A percentile compares a stretch with the other conserved stretches of the same genome.
Evolutionary conservation across 495 filamentous ascomycete species (phyloP).

Genomic region (Xylaria bambusicola): DNA sequence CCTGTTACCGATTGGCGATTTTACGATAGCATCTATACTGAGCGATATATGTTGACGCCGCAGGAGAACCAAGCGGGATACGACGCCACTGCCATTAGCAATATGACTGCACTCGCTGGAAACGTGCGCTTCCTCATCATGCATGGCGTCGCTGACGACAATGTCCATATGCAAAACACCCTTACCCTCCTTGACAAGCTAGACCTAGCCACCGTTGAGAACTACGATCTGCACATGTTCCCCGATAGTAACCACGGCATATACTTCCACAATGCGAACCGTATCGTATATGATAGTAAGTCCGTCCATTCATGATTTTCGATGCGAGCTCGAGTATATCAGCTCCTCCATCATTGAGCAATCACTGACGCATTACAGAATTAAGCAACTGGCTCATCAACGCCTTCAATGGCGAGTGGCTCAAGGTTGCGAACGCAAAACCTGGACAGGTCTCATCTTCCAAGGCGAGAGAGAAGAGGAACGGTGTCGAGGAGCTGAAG

Average conservation of each 20-base stretch:
- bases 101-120: slow-evolving; percentile 65
- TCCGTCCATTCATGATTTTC: slow-evolving; percentile 19
- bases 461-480: slow-evolving; percentile 26
- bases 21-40: slow-evolving; percentile 95
- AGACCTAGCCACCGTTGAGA: slow-evolving; percentile 80
- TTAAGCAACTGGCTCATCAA: slow-evolving; percentile 92
- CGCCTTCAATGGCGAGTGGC: slow-evolving; percentile 96
- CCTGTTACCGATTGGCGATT: slow-evolving; percentile 97
- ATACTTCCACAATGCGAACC: slow-evolving; percentile 89
- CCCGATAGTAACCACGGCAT: slow-evolving; percentile 97
- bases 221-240: slow-evolving; percentile 96
- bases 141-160: slow-evolving; percentile 94
- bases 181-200: slow-evolving; percentile 83
- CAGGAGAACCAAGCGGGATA: slow-evolving; percentile 80
- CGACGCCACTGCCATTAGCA: slow-evolving; percentile 68
- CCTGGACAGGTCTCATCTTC: slow-evolving; percentile 41
- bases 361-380: slow-evolving; percentile 56
- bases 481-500: slow-evolving; percentile 12
- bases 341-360: neutral
- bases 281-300: slow-evolving; percentile 94
- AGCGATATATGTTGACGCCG: slow-evolving; percentile 93
- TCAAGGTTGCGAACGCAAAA: slow-evolving; percentile 68
- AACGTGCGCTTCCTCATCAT: slow-evolving; percentile 89
- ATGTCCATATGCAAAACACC: slow-evolving; percentile 94
- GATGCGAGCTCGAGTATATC: neutral